Evolutionary conservation across 2,329 filamentous ascomycete genomes (phyloP), one percentile per base, ranked within the genome.

Genomic region (Chaetomium olivaceum): DNA sequence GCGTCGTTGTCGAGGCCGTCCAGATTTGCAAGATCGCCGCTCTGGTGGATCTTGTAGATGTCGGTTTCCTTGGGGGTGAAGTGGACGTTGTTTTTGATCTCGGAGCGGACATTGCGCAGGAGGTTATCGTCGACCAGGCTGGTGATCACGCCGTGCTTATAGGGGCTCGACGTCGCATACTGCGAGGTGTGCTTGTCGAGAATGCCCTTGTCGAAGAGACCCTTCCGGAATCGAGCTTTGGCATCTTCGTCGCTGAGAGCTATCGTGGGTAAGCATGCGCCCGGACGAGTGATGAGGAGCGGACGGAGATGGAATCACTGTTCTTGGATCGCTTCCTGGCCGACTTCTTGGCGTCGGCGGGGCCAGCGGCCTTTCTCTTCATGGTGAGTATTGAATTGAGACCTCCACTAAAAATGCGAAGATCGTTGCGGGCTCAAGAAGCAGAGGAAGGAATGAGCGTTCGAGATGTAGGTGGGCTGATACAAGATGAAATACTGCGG

Each of bases 1-100:
- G 93, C 93, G 8, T 89, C 88, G 75, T 96, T 89, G 68, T 96
- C 92, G 52, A 99, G 86, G 27, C 95, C 95, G 78, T 97, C 94
- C 65, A 99, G 87, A 79, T 99, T 99, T 56, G 95, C 95, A 39
- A 99, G 85, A 77, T 99, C 95, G 70, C 95, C 95, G 4, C 94
- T 98, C 82, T 99, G 95, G 84, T 97, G 93, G 75, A 99, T 98
- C 80, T 96, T 97, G 86, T 99, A 99, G 73, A 99, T 99, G 77
- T 99, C 95, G 57, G 95, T 99, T 79, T 99, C 95, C 79, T 99
- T 99, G 73, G 93, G 93, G 14, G 95, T 97, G 81, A 99, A 99
- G 71, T 91, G 89, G 71, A 99, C 91, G 75, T 97, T 93, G 71
- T 90, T 85, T 77, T 90, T 89, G 77, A 98, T 94, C 80, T 99